Conservation (phyloP, 371 early-diverging fungal genomes). For the Apophysomyces elegans region DNA sequence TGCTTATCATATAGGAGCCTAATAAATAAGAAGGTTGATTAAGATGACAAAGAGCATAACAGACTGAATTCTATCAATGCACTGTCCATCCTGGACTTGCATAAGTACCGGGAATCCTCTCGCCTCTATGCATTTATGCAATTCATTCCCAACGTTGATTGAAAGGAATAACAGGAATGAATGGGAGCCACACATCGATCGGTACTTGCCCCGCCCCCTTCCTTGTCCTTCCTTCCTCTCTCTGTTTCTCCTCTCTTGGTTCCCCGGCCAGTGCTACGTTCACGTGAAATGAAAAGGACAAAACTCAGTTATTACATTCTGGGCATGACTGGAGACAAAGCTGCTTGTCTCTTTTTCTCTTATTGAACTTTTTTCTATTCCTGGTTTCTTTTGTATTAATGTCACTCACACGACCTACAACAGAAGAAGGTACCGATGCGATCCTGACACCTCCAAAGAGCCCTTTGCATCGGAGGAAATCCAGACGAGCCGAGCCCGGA, state of each 20-base stretch:
- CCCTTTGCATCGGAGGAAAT: constrained; percentile 17
- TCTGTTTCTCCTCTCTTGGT: not conserved
- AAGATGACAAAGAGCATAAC: no score
- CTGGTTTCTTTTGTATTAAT: not conserved
- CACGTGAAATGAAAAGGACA: constrained; percentile 1
- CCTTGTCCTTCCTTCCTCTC: no score
- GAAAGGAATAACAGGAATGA: no score
- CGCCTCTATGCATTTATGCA: no score
- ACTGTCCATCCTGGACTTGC: no score
- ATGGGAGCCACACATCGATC: no score
- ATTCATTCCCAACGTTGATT: no score
- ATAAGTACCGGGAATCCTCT: no score
- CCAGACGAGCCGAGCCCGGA: constrained; percentile 30
- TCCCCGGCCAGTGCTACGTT: constrained; percentile 8
- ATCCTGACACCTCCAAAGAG: constrained; percentile 9
- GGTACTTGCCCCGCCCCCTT: no score
- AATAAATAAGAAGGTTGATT: no score
- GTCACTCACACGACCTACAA: not conserved
- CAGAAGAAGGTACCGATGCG: not conserved
- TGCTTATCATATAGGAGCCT: no score
- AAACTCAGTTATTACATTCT: constrained; percentile 10
- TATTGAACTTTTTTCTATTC: not conserved
- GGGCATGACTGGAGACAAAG: not conserved
- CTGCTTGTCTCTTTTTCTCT: not conserved
- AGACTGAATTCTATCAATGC: no score